Conservation (phyloP, 768 basidiomycete genomes). For the Mycena olivaceomarginata region DNA sequence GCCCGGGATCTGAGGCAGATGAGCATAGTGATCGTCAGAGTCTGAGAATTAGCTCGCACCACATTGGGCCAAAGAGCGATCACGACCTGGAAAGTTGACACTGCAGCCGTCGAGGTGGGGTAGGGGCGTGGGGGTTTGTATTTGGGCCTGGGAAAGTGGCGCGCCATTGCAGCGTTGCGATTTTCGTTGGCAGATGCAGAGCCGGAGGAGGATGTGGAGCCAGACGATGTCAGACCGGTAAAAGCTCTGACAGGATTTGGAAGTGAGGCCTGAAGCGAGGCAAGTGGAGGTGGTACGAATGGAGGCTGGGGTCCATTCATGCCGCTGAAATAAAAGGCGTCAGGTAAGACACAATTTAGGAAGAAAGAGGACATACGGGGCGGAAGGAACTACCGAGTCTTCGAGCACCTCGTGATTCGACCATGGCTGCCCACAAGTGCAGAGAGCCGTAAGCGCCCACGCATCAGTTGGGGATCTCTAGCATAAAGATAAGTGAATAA, state of each 20-base stretch:
- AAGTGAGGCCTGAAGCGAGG: not conserved
- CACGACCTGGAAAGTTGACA: not conserved
- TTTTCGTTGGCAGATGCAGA: not conserved
- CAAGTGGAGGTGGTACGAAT: constrained; percentile 1
- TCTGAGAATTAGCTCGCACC: no score
- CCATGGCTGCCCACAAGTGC: not conserved
- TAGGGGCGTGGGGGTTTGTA: not conserved
- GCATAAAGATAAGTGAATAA: not conserved
- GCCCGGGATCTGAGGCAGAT: not conserved
- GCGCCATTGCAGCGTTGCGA: constrained; percentile 5
- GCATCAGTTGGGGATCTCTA: not conserved
- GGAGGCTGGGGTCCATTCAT: not conserved
- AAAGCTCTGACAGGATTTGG: not conserved
- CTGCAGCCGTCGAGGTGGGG: not conserved
- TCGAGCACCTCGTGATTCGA: not conserved
- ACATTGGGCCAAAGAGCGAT: not conserved
- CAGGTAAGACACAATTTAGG: not conserved
- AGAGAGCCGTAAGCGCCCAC: not conserved
- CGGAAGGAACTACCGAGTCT: not conserved
- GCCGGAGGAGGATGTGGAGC: not conserved
- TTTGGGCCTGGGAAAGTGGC: constrained; percentile 24
- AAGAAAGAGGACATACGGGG: no score
- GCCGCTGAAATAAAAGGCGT: not conserved
- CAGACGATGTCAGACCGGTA: not conserved
- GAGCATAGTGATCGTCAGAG: no score